These are phyloP conservation scores for Pyrenochaeta sp. DNA, from an alignment of 2,329 filamentous ascomycete species.

Conservation along the genomic window DNA sequence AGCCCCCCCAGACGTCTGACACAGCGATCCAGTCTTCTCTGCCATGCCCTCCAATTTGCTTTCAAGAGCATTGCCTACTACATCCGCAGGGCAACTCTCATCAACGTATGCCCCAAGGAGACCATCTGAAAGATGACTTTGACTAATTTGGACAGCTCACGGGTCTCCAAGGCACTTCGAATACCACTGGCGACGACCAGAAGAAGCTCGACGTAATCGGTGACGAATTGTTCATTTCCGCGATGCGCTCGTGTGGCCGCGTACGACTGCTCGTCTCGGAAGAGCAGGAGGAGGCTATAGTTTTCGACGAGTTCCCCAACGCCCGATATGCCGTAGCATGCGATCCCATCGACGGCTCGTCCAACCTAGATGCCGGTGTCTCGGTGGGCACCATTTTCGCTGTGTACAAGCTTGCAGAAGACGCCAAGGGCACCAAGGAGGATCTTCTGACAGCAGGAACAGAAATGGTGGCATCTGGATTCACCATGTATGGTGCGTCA, in stretches of 20 bases:
- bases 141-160: conserved; percentile 66
- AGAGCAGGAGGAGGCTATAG: conserved; percentile 92
- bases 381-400: conserved; percentile 98
- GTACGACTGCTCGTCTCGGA: conserved; percentile 95
- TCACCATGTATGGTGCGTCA: conserved; percentile 99
- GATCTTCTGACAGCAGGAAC: conserved; percentile 90
- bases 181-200: conserved; percentile 95
- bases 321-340: conserved; percentile 94
- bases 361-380: conserved; percentile 96
- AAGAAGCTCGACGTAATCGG: conserved; percentile 99
- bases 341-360: conserved; percentile 97
- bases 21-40: conserved; percentile 73
- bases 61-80: conserved; percentile 99
- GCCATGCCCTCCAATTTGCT: conserved; percentile 97
- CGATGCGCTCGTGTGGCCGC: conserved; percentile 91
- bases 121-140: neutral
- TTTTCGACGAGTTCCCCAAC: conserved; percentile 76
- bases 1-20: no score
- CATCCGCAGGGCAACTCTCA: conserved; percentile 92
- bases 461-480: conserved; percentile 92
- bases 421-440: conserved; percentile 75
- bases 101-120: conserved; percentile 67
- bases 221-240: conserved; percentile 95
- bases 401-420: conserved; percentile 86
- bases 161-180: conserved; percentile 91